Percentiles rank a stretch among this genome's conserved stretches.
Evolutionary conservation across 1,284 basidiomycete genomes (phyloP).

Genomic region (Fomes fomentarius): DNA sequence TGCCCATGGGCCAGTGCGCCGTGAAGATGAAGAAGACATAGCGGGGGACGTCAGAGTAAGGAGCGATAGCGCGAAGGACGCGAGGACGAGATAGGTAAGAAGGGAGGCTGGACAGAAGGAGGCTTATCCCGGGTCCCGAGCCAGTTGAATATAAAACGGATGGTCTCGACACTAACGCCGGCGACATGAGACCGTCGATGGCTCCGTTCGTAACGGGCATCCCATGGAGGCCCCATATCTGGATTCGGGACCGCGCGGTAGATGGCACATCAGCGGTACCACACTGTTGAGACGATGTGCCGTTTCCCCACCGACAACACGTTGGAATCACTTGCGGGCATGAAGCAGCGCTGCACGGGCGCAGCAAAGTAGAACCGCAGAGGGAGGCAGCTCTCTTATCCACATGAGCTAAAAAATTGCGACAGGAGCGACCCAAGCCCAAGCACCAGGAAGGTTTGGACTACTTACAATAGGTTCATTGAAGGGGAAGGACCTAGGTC

Average conservation of each 20-base stretch:
- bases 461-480: too few relatives aligned
- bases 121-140: not conserved
- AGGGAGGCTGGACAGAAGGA: not conserved
- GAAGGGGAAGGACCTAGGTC: too few relatives aligned
- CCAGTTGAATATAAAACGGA: conserved; percentile 1
- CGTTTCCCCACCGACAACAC: not conserved
- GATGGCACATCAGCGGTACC: not conserved
- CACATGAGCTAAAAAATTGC: too few relatives aligned
- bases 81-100: not conserved
- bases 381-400: too few relatives aligned
- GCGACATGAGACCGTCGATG: not conserved
- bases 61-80: conserved; percentile 5
- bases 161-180: not conserved
- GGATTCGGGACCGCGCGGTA: not conserved
- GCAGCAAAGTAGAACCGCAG: too few relatives aligned
- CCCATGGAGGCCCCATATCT: not conserved
- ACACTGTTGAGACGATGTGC: not conserved
- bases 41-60: not conserved
- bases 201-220: not conserved
- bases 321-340: too few relatives aligned
- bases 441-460: too few relatives aligned
- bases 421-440: too few relatives aligned
- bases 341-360: too few relatives aligned
- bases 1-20: not conserved
- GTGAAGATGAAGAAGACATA: not conserved